Conservation (phyloP, 768 basidiomycete genomes). For the Agaricus bisporus region DNA sequence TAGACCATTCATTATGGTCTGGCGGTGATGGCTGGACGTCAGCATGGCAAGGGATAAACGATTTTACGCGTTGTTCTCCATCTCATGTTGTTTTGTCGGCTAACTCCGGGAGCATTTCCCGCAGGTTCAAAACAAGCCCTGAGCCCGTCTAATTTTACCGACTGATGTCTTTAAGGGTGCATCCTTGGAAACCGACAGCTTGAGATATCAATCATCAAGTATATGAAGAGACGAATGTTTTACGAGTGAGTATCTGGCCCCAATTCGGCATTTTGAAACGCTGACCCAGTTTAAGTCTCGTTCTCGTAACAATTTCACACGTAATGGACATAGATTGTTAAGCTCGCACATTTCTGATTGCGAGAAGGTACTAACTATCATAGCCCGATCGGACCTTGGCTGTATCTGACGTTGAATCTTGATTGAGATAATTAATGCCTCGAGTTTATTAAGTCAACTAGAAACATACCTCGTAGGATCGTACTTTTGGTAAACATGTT, state of each 20-base stretch:
- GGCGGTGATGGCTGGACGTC: not conserved
- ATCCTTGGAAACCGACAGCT: no score
- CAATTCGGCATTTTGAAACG: no score
- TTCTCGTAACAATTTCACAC: no score
- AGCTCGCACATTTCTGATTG: not conserved
- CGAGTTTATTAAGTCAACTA: slow-evolving; percentile 22
- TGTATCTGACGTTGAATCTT: slow-evolving; percentile 10
- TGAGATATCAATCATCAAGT: no score
- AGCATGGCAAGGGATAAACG: not conserved
- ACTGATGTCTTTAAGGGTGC: no score
- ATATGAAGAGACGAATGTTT: no score
- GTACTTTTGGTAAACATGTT: slow-evolving; percentile 33
- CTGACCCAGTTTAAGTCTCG: no score
- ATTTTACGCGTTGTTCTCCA: not conserved
- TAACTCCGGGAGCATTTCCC: no score
- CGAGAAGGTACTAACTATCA: not conserved
- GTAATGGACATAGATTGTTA: no score
- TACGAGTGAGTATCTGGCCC: no score
- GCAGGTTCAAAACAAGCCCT: no score
- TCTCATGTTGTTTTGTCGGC: slow-evolving; percentile 2
- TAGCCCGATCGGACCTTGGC: slow-evolving; percentile 9
- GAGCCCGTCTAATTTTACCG: no score
- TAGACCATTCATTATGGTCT: not conserved
- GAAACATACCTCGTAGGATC: slow-evolving; percentile 32
- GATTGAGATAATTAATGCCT: not conserved